These are phyloP conservation scores for Aspergillus novofumigatus DNA, from an alignment of 2,329 filamentous ascomycete species.

Conservation along the genomic window DNA sequence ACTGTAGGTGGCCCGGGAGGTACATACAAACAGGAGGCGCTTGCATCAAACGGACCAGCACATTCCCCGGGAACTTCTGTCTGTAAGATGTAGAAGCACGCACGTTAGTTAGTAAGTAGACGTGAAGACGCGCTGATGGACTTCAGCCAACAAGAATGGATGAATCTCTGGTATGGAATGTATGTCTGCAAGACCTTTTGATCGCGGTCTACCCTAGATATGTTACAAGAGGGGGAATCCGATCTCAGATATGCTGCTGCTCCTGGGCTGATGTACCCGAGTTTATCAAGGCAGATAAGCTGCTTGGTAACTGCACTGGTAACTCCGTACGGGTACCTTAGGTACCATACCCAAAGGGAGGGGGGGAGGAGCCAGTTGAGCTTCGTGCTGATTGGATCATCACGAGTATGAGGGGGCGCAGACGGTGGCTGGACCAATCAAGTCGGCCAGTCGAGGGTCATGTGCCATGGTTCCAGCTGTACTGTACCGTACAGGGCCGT, in stretches of 20 bases:
- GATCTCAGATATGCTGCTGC: background rate
- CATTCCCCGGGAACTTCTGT: background rate
- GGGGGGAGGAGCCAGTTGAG: too few species aligned
- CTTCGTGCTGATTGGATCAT: background rate
- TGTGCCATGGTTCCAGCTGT: background rate
- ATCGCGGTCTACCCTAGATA: background rate
- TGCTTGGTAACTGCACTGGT: background rate
- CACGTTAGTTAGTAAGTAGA: background rate
- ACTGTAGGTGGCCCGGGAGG: slow-evolving; percentile 5
- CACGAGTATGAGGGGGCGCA: background rate
- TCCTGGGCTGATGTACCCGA: too few species aligned
- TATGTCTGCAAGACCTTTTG: background rate
- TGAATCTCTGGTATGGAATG: background rate
- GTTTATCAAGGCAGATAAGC: background rate
- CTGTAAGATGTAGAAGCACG: background rate
- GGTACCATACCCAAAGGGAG: background rate
- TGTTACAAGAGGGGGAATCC: background rate
- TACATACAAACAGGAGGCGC: slow-evolving; percentile 6
- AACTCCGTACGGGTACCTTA: background rate
- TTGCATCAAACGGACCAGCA: slow-evolving; percentile 10
- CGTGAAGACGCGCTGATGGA: background rate
- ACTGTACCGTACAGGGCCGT: slow-evolving; percentile 6
- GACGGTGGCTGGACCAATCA: background rate
- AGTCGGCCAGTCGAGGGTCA: background rate
- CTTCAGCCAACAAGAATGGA: background rate